Conservation (phyloP, 345 rosid genomes). For the Acer campestre region DNA sequence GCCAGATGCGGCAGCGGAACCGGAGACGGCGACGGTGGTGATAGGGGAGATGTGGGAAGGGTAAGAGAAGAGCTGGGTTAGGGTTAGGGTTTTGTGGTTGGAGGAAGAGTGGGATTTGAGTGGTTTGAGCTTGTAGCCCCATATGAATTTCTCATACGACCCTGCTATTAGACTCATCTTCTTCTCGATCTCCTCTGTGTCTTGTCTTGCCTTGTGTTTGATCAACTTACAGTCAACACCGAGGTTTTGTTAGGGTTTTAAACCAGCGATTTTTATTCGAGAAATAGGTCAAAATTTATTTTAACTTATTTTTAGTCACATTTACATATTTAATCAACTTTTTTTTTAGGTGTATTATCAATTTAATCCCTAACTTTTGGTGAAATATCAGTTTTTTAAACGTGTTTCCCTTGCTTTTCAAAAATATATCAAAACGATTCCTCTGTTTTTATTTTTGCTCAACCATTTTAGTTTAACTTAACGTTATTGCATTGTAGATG, state of each 20-base stretch:
- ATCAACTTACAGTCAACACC: neutral
- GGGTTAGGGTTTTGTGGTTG: constrained; percentile 39
- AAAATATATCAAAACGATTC: too few species aligned
- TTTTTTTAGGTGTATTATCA: too few species aligned
- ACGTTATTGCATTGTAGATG: too few species aligned
- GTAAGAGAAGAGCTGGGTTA: constrained; percentile 81
- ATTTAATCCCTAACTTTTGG: too few species aligned
- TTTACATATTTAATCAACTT: too few species aligned
- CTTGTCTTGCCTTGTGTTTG: too few species aligned
- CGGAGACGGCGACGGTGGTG: constrained; percentile 75
- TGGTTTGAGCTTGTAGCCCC: constrained; percentile 87
- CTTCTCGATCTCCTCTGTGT: neutral
- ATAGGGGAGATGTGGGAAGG: constrained; percentile 84
- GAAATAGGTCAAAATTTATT: too few species aligned
- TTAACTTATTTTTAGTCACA: too few species aligned
- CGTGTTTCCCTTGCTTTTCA: too few species aligned
- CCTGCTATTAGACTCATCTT: constrained; percentile 84
- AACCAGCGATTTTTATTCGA: neutral
- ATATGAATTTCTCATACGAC: constrained; percentile 83
- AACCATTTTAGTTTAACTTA: too few species aligned
- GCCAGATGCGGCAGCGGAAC: constrained; percentile 85
- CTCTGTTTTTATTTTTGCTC: too few species aligned
- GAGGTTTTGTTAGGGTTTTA: constrained; percentile 19
- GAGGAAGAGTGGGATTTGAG: constrained; percentile 30
- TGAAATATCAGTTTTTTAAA: too few species aligned